phyloP scores from a whole-genome alignment of 805 yeast genomes.

The Myxozyma udenii region DNA sequence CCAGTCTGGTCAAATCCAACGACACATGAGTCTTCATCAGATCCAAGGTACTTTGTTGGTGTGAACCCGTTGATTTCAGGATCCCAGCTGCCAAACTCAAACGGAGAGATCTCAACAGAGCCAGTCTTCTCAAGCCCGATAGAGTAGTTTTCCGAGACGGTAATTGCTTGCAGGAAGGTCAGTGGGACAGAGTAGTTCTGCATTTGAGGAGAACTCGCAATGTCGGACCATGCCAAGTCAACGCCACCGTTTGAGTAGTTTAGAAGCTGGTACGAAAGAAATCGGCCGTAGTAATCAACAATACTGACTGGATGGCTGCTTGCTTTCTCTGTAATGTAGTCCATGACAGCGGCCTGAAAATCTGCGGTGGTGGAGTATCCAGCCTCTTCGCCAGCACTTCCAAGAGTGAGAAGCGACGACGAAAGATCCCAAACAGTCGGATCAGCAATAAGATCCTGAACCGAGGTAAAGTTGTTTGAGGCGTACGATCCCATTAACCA shows the following conservation, averaged over 20 bases:
- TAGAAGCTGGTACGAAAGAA: constrained; percentile 70
- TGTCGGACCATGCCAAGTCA: constrained; percentile 55
- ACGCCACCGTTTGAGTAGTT: constrained; percentile 49
- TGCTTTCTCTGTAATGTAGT: constrained; percentile 50
- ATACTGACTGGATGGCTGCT: constrained; percentile 61
- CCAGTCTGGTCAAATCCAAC: constrained; percentile 76
- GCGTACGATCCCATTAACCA: constrained; percentile 72
- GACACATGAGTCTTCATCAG: constrained; percentile 56
- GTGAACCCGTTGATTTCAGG: constrained; percentile 63
- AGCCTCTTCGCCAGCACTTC: constrained; percentile 51
- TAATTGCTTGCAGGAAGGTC: constrained; percentile 58
- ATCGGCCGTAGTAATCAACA: constrained; percentile 80
- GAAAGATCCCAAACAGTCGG: constrained; percentile 61
- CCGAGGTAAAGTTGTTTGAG: constrained; percentile 64
- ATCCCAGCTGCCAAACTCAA: constrained; percentile 86
- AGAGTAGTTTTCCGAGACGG: constrained; percentile 45
- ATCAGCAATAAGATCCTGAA: constrained; percentile 51
- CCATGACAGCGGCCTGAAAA: constrained; percentile 43
- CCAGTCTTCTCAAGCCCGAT: constrained; percentile 66
- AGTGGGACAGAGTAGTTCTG: constrained; percentile 63
- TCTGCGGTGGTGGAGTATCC: constrained; percentile 48
- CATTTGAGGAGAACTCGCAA: constrained; percentile 61
- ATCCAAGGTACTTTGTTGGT: constrained; percentile 68
- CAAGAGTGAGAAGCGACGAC: constrained; percentile 45
- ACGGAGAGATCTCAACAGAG: constrained; percentile 50